phyloP scores from a whole-genome alignment of 169 alveolate species.

The Cystoisospora suis region DNA sequence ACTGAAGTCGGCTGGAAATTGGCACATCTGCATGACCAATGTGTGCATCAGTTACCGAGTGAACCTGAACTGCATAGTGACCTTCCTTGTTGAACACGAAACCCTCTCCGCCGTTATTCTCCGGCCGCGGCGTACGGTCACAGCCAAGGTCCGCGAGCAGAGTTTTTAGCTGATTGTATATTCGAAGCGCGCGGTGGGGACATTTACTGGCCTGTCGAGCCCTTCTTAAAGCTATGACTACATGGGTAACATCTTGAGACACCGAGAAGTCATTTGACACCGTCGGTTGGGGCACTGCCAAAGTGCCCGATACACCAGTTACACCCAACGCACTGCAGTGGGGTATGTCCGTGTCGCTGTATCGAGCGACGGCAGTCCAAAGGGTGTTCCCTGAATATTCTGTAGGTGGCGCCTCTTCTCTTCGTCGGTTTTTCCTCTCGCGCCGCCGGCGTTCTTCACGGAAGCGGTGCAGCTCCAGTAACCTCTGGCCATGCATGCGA shows the following conservation, averaged over 20 bases:
- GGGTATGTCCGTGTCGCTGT: too few species aligned
- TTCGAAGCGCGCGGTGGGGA: too few species aligned
- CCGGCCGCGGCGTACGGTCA: neutral
- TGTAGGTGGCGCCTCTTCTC: neutral
- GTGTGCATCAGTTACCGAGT: neutral
- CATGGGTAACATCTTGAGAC: too few species aligned
- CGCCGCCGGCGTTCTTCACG: neutral
- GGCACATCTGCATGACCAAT: neutral
- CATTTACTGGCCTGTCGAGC: too few species aligned
- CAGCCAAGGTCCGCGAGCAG: neutral
- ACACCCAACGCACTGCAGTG: too few species aligned
- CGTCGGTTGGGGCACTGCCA: too few species aligned
- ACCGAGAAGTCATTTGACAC: too few species aligned
- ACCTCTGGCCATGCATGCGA: neutral
- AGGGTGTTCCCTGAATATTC: neutral
- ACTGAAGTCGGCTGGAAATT: too few species aligned
- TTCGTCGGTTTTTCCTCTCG: neutral
- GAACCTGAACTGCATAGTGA: neutral
- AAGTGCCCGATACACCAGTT: too few species aligned
- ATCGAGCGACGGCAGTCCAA: too few species aligned
- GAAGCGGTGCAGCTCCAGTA: neutral
- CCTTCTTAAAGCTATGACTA: too few species aligned
- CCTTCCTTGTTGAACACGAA: neutral
- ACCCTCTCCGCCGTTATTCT: neutral
- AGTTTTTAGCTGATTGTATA: too few species aligned